Evolutionary conservation across 768 basidiomycete genomes (phyloP).

Genomic region (Amanita inopinata): DNA sequence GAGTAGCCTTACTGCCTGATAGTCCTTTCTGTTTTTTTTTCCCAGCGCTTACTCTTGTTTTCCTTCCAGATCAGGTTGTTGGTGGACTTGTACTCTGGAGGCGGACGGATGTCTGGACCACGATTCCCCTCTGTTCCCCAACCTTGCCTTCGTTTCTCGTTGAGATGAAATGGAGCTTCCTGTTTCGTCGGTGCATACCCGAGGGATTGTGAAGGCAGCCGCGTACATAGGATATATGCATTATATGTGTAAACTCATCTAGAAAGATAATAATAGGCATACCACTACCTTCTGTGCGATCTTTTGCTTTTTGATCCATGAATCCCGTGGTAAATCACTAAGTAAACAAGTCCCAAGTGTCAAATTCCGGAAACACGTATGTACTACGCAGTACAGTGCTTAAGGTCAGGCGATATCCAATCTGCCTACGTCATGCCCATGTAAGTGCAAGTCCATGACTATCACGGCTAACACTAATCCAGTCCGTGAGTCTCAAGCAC

Average conservation of each 20-base stretch:
- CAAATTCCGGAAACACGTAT: no score
- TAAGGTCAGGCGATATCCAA: no score
- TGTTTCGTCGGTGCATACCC: slow-evolving; percentile 6
- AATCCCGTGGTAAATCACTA: no score
- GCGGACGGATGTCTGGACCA: not conserved
- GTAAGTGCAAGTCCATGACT: no score
- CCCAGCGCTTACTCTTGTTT: not conserved
- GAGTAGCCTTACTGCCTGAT: not conserved
- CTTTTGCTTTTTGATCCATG: no score
- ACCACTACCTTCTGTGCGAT: not conserved
- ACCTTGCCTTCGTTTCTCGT: no score
- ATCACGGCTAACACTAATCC: no score
- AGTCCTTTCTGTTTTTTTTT: not conserved
- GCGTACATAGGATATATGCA: slow-evolving; percentile 6
- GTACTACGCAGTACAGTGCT: no score
- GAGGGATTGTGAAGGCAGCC: not conserved
- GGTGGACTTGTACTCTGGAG: not conserved
- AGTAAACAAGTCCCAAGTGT: no score
- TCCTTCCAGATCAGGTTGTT: not conserved
- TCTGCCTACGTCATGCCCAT: no score
- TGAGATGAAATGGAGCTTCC: not conserved
- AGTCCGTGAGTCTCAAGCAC: no score
- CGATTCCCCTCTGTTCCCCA: no score
- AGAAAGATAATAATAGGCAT: not conserved
- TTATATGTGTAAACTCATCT: slow-evolving; percentile 7